Evolutionary conservation across 2,329 filamentous ascomycete genomes (phyloP).

Genomic region (Huntiella omanensis): DNA sequence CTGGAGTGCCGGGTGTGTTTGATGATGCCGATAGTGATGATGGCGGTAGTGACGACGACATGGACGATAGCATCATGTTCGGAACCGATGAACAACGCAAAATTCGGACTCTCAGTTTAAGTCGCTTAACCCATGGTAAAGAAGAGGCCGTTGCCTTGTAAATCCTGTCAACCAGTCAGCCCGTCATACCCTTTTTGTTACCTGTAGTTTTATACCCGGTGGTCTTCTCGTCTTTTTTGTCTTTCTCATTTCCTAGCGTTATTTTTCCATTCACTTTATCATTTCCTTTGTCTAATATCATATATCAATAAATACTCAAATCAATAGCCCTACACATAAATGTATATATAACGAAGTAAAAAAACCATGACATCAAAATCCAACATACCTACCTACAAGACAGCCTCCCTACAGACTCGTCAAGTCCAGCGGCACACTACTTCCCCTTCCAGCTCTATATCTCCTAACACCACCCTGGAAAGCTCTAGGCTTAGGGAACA

Average conservation of each 20-base stretch:
- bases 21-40: constrained; percentile 1
- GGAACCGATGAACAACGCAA: background rate
- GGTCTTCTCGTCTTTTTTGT: background rate
- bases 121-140: constrained; percentile 35
- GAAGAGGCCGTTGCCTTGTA: constrained; percentile 10
- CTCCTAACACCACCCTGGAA: constrained; percentile 56
- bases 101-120: constrained; percentile 13
- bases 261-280: background rate
- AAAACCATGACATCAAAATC: background rate
- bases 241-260: background rate
- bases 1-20: background rate
- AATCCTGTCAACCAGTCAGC: background rate
- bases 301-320: background rate
- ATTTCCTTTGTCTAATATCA: background rate
- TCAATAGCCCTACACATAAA: background rate
- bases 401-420: background rate
- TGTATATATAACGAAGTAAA: too few relatives aligned
- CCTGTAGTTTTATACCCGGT: constrained; percentile 8
- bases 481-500: constrained; percentile 68
- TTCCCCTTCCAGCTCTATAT: constrained; percentile 81
- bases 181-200: background rate
- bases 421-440: constrained; percentile 82
- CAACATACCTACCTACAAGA: background rate
- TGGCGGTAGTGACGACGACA: constrained; percentile 16
- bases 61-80: constrained; percentile 11